Conservation (phyloP, 164 flowering plant genomes). For the Stephania japonica region DNA sequence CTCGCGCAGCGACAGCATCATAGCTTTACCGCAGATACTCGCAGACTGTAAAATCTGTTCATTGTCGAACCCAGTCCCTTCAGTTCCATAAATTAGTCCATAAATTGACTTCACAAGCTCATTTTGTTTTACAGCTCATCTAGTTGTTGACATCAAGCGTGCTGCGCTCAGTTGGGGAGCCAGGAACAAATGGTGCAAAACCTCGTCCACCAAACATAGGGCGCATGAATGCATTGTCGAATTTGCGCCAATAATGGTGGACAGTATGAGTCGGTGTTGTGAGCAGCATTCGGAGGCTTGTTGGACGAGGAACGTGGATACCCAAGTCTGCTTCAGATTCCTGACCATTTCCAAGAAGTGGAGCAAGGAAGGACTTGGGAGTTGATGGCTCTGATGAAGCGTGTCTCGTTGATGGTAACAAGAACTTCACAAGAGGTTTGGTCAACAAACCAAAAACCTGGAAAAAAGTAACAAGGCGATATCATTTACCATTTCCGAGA, state of each 20-base stretch:
- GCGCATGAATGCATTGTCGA: conserved; percentile 80
- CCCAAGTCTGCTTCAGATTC: conserved; percentile 35
- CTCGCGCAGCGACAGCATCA: not conserved
- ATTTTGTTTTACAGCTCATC: not conserved
- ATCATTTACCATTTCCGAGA: not conserved
- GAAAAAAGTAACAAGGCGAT: not conserved
- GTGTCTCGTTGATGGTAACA: conserved; percentile 47
- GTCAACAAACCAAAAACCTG: conserved; percentile 80
- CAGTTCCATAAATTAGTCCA: not conserved
- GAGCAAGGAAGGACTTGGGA: conserved; percentile 59
- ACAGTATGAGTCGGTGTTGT: conserved; percentile 55
- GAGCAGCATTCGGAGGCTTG: conserved; percentile 59
- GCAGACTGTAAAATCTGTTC: not conserved
- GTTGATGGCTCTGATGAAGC: conserved; percentile 42
- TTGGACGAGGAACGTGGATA: conserved; percentile 34
- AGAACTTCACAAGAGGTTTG: conserved; percentile 58
- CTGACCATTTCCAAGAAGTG: conserved; percentile 53
- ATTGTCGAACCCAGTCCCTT: not conserved
- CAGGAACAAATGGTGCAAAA: conserved; percentile 67
- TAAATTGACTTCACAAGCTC: not conserved
- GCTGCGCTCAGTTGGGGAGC: conserved; percentile 62
- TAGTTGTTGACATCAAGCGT: conserved; percentile 20
- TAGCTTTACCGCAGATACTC: not conserved
- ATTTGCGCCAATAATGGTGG: conserved; percentile 83
- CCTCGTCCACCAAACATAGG: conserved; percentile 95